A percentile compares a stretch with the other conserved stretches of the same genome.
Evolutionary conservation across 1,284 basidiomycete species (phyloP).

Genomic region (Naganishia sp.): DNA sequence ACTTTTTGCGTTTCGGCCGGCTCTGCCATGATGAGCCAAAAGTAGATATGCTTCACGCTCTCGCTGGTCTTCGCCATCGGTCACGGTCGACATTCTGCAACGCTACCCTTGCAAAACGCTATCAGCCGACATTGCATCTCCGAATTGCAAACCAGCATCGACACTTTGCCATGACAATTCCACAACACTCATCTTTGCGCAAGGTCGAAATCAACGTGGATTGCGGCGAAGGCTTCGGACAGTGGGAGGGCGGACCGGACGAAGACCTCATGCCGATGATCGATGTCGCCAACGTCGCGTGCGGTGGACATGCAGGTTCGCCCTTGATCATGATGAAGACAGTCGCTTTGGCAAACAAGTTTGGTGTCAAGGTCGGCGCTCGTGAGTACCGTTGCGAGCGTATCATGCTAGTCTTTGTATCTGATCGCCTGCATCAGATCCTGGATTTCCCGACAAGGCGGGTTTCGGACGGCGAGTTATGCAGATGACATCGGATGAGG

Average conservation of each 20-base stretch:
- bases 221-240: slow-evolving; percentile 46
- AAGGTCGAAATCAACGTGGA: slow-evolving; percentile 46
- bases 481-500: slow-evolving; percentile 38
- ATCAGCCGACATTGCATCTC: too few relatives aligned
- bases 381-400: slow-evolving; percentile 35
- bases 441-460: slow-evolving; percentile 40
- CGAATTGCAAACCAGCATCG: neutral
- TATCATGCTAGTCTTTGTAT: neutral
- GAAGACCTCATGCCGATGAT: slow-evolving; percentile 42
- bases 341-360: slow-evolving; percentile 44
- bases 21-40: neutral
- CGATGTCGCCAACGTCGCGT: slow-evolving; percentile 45
- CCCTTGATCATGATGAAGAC: slow-evolving; percentile 48
- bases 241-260: slow-evolving; percentile 47
- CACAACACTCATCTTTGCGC: slow-evolving; percentile 10
- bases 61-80: slow-evolving; percentile 1
- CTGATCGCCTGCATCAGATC: slow-evolving; percentile 31
- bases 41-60: slow-evolving; percentile 15
- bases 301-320: slow-evolving; percentile 49
- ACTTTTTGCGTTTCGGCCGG: neutral
- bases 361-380: slow-evolving; percentile 48
- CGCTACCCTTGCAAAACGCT: neutral
- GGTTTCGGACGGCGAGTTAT: slow-evolving; percentile 36
- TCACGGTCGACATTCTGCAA: neutral
- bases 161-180: slow-evolving; percentile 15